A percentile compares a stretch with the other conserved stretches of the same genome.
Evolutionary conservation across 768 basidiomycete genomes (phyloP).

Genomic region (Termitomyces bulborhizus): DNA sequence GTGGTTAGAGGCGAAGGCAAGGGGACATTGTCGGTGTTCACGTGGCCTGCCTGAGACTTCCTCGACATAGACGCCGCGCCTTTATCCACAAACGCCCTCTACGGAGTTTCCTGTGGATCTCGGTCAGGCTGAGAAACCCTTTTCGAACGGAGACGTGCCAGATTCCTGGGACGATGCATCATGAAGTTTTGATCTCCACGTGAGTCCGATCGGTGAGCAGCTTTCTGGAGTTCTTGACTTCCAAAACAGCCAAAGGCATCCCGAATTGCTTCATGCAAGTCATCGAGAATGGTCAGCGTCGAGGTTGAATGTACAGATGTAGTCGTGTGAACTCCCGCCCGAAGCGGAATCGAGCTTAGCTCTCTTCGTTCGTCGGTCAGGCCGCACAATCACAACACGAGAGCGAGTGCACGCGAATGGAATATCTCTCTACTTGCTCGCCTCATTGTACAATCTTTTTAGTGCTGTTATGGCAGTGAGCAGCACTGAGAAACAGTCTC

Average conservation of each 20-base stretch:
- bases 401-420: neutral
- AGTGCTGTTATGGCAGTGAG: neutral
- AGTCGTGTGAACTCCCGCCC: neutral
- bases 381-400: neutral
- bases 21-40: conserved; percentile 7
- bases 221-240: neutral
- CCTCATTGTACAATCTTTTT: neutral
- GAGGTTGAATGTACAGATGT: neutral
- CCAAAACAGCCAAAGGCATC: neutral
- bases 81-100: conserved; percentile 1
- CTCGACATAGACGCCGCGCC: conserved; percentile 4
- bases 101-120: conserved; percentile 1
- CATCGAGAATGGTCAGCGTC: neutral
- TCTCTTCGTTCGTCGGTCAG: too few relatives aligned
- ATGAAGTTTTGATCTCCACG: conserved; percentile 2
- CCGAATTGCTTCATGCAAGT: neutral
- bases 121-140: neutral
- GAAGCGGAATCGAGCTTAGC: neutral
- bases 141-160: neutral
- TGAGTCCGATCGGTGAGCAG: neutral
- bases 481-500: too few relatives aligned
- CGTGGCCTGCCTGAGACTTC: conserved; percentile 13
- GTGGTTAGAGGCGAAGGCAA: conserved; percentile 12
- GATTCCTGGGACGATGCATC: neutral
- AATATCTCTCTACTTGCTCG: neutral